Base-by-base conservation (phyloP, 257 asterid species). In the Galeopsis tetrahit region DNA sequence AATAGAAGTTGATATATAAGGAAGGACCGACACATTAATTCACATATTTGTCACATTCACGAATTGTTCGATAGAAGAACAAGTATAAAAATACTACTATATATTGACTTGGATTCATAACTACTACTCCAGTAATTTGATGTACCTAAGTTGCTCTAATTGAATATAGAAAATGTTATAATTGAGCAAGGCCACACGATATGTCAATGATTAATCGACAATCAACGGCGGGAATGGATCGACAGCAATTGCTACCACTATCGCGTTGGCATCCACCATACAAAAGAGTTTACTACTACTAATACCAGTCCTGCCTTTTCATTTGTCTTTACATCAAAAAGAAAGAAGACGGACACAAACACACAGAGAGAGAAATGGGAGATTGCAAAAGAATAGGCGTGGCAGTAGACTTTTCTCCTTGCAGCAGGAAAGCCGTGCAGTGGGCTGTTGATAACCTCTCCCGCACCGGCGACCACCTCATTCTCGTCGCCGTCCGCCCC, bases 391-490 rank as follows among this genome's bases (percentile, higher is more conserved):
- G 94, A 75, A 75, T 93, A 1, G 97, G 98, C 7, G 95, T 93
- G n/a, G 96, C 97, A 2, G 87, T 93, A 34, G 97, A 93, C 76
- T 93, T 93, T 81, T 93, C 98, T 0, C 77, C 88, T 67, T 89
- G 95, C 85, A 91, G 97, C 89, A 84, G 36, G 71, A 85, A 83
- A 79, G 97, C 98, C 11, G 70, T 91, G 17, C 70, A 61, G 68
- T 93, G 97, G 97, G 90, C 96, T 1, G 77, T 91, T 13, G 87
- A 93, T 55, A 93, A 91, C 79, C 34, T 93, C 21, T 74, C 78
- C 15, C 88, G 90, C 49, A 72, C 68, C 75, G 98, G 96, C 9
- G 97, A 93, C 83, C 91, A 88, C 77, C 91, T 93, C 32, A 78
- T 93, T 73, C 93, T 93, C 39, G 62, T 93, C 61, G 33, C 75